A percentile compares a stretch with the other conserved stretches of the same genome.
Evolutionary conservation across 257 asterid genomes (phyloP).

Genomic region (Lithospermum erythrorhizon): DNA sequence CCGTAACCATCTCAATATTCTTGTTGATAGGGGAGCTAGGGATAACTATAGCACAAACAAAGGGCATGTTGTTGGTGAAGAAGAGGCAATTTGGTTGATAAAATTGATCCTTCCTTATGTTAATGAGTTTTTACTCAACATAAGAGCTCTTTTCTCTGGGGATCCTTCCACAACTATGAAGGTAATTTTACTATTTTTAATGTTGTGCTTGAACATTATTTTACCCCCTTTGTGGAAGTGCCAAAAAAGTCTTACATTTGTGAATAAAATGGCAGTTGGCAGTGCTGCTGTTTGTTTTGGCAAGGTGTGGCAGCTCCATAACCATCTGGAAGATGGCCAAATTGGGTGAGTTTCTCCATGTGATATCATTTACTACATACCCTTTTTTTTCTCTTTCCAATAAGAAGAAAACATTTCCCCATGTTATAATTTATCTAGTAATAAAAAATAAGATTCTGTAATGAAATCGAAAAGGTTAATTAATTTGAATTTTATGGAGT

Average conservation of each 20-base stretch:
- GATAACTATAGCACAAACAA: slow-evolving; percentile 21
- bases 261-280: slow-evolving; percentile 53
- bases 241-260: slow-evolving; percentile 19
- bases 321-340: slow-evolving; percentile 83
- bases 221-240: background rate
- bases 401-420: background rate
- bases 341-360: slow-evolving; percentile 37
- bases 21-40: slow-evolving; percentile 26
- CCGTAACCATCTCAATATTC: too few species aligned
- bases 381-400: background rate
- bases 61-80: slow-evolving; percentile 65
- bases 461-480: too few species aligned
- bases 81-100: slow-evolving; percentile 64
- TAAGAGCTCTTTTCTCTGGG: slow-evolving; percentile 90
- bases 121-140: slow-evolving; percentile 60
- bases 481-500: too few species aligned
- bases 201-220: background rate
- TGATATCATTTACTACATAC: slow-evolving; percentile 2
- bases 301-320: slow-evolving; percentile 78
- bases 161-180: slow-evolving; percentile 94
- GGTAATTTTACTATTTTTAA: slow-evolving; percentile 24
- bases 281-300: slow-evolving; percentile 67
- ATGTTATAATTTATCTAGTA: too few species aligned
- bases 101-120: slow-evolving; percentile 54
- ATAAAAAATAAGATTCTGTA: too few species aligned